Conservation (phyloP, 1,139 yeast genomes). For the Geotrichum carabidarum region DNA sequence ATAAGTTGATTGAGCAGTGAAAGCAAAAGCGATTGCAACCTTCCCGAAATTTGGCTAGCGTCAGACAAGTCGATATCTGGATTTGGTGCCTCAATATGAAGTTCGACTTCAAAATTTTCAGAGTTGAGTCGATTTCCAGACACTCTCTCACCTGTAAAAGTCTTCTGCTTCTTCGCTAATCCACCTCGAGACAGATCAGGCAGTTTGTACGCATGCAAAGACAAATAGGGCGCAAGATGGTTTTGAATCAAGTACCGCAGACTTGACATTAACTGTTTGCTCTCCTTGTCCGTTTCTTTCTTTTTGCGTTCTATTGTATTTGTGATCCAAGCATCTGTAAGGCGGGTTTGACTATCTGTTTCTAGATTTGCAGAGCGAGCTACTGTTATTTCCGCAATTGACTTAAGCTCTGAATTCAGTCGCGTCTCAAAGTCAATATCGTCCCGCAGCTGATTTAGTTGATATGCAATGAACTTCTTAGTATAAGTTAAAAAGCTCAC, state of each 20-base stretch:
- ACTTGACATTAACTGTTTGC: slow-evolving; percentile 2
- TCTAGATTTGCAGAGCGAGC: background rate
- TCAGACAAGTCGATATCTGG: background rate
- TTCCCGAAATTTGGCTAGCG: background rate
- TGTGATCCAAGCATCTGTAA: background rate
- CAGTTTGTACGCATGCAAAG: background rate
- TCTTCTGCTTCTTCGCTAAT: background rate
- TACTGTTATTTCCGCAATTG: background rate
- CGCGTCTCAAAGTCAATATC: background rate
- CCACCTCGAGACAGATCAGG: background rate
- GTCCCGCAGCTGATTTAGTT: background rate
- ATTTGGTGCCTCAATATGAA: background rate
- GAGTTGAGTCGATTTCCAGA: background rate
- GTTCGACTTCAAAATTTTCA: background rate
- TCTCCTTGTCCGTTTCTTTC: background rate
- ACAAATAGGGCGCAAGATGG: background rate
- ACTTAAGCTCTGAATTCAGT: background rate
- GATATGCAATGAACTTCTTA: background rate
- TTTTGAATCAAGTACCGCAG: background rate
- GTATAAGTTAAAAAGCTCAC: background rate
- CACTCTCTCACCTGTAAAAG: background rate
- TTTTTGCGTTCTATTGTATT: background rate
- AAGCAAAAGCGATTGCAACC: background rate
- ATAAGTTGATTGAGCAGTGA: background rate
- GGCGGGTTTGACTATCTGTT: background rate